Base-by-base conservation (phyloP, 176 grass and related monocot genomes). In the Calamus simplicifolius region DNA sequence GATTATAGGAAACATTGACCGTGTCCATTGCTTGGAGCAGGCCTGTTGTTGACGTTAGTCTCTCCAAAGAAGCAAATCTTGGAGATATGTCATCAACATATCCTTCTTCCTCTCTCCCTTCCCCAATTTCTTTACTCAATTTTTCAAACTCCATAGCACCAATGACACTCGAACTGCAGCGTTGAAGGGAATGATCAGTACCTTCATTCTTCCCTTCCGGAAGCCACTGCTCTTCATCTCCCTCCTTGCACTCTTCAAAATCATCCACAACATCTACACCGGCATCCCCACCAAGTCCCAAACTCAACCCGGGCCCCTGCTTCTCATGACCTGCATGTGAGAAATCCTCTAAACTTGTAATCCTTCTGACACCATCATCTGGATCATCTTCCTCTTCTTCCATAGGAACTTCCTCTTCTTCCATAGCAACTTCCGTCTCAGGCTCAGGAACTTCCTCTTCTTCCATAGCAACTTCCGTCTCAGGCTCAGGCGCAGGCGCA, bases 91-190 rank as follows among this genome's bases (percentile, higher is more conserved):
- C 71, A 77, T 85, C 80, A 48, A 66, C 65, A 56, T 77, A 79
- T 50, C 59, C 71, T 16, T 67, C 53, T 16, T 72, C 87, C 72
- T 69, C 78, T 27, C 80, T 87, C 68, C 68, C 89, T 21, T 75
- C 84, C 38, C n/a, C 72, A 56, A 83, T 63, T n/a, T 51, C 74
- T 76, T 81, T 84, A 75, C 73, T 85, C 82, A 98, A 81, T 71
- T 87, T 89, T 57, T 92, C 88, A 68, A 98, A 98, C 74, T 82
- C 67, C 85, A 95, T 78, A 63, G 26, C 30, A 16, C 76, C 59
- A 62, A 79, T 81, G 18, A 64, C 49, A 4, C 63, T 69, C 15
- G 83, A 89, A 53, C 69, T 76, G 80, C 77, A 76, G 4, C 59
- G 75, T 52, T 60, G 73, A 19, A 95, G 75, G 58, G 62, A 69